Evolutionary conservation across 1,284 basidiomycete genomes (phyloP), one percentile per base, ranked within the genome.

Genomic region (Meira miltonrushii): DNA sequence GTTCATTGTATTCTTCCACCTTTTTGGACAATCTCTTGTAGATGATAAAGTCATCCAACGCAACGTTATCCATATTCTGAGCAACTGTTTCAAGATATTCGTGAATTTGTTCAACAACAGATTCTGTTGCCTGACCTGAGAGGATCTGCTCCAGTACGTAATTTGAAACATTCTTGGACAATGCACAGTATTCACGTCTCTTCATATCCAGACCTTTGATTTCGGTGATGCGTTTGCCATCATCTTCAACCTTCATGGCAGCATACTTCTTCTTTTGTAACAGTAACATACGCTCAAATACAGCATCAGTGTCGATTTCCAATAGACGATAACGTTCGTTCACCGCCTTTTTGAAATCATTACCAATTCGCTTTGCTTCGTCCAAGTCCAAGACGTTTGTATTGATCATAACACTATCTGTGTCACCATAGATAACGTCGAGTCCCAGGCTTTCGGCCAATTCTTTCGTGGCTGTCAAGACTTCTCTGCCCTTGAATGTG

Each of bases 221-320:
- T 78, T 99, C 95, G 15, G 71, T 76, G 5, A 49, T 64, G 2
- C 61, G 58, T 38, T 68, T 68, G 17, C 62, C 66, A 4, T 74
- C 71, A 51, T 68, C 62, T 1, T 85, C 88, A 25, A 72, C 64
- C 80, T 96, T 95, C 76, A 96, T 83, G 0, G 95, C 95, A 0
- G 95, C 95, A 71, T 99, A 99, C 80, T 98, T 98, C 82, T 98
- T 99, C 85, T 98, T 99, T 76, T 98, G 94, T 54, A 99, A 81
- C 17, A 99, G 83, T 1, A 99, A 81, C 64, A 99, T 84, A 1
- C 95, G 86, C 75, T 94, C 86, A 81, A 98, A 99, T 25, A 96
- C 86, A 7, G 89, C 88, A 71, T 99, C 95, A 37, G 96, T 84
- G 77, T 98, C 95, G 64, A 98, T 99, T 79, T 99, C 95, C 43